Percentiles rank a stretch among this genome's conserved stretches.
phyloP scores from a whole-genome alignment of 768 basidiomycete species.

The Brasilioporus rufonigricans region DNA sequence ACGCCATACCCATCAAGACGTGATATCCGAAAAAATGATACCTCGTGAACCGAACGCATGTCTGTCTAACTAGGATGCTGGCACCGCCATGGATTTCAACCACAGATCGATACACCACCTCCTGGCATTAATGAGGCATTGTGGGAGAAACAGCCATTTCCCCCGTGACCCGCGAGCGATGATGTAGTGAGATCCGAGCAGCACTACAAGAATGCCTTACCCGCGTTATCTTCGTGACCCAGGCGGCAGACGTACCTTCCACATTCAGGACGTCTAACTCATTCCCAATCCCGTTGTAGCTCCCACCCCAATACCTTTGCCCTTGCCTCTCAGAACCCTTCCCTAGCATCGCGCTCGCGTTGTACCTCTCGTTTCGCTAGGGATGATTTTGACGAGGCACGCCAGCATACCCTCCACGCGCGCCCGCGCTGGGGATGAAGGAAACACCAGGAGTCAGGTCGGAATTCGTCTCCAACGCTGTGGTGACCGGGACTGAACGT shows the following conservation, averaged over 20 bases:
- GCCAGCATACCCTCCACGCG: background rate
- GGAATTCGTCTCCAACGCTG: background rate
- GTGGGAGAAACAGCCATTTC: background rate
- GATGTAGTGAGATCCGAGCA: constrained; percentile 6
- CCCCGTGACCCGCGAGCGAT: background rate
- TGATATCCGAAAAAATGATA: background rate
- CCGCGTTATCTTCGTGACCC: background rate
- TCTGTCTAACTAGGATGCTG: background rate
- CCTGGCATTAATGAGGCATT: constrained; percentile 18
- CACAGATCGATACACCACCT: constrained; percentile 8
- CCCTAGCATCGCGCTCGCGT: background rate
- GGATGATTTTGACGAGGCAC: constrained; percentile 2
- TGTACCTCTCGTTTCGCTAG: background rate
- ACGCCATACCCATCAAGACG: background rate
- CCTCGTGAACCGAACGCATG: background rate
- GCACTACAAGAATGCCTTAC: background rate
- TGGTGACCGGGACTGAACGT: constrained; percentile 6
- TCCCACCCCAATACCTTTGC: background rate
- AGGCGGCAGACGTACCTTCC: constrained; percentile 7
- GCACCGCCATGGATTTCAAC: background rate
- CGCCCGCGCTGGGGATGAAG: background rate
- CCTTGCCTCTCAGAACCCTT: background rate
- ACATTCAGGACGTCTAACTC: background rate
- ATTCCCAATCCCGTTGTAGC: background rate
- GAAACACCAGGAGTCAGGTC: constrained; percentile 11